Evolutionary conservation across 2,329 filamentous ascomycete species (phyloP), one percentile per base, ranked within the genome.

Genomic region (Fusarium sp.): DNA sequence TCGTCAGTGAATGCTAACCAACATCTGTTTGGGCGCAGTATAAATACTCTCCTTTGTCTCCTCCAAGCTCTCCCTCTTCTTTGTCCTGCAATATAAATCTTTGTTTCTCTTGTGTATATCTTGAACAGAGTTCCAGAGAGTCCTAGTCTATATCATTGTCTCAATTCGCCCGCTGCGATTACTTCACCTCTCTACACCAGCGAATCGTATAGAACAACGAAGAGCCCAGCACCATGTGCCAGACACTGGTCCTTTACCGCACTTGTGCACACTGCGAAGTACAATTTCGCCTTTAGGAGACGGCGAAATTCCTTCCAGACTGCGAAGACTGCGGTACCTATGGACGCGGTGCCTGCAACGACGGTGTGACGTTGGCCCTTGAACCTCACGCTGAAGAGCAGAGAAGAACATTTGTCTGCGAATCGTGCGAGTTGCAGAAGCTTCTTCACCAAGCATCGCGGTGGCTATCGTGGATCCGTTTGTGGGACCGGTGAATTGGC

Each of bases 241-340:
- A 70, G 36, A 72, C 65, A 0, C 62, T 70, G 5, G 62, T 72
- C 3, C n/a, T 61, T 11, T 72, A 70, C 40, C 46, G 47, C n/a
- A 70, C 69, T 4, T 72, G 69, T 18, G 69, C 66, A 6, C 66
- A 72, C 40, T 72, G 69, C n/a, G 66, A 72, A 30, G 53, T 66
- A 1, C 27, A 54, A 41, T 60, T 59, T 41, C 43, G 62, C 46
- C 62, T 72, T 12, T 72, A 65, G 69, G 69, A 70, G 36, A 72
- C 66, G 16, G 59, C 66, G 12, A 65, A 12, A 43, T 70, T 64
- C 36, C 69, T 72, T 37, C 66, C 69, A 41, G 66, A 70, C 40
- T 72, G 69, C 53, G 69, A 72, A 1, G 69, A 50, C 48, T 72
- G 69, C 41, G 69, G 64, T 6, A 70, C 53, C 13, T 70, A 62